Evolutionary conservation across 2,329 filamentous ascomycete genomes (phyloP).

Genomic region (Colletotrichum sp.): DNA sequence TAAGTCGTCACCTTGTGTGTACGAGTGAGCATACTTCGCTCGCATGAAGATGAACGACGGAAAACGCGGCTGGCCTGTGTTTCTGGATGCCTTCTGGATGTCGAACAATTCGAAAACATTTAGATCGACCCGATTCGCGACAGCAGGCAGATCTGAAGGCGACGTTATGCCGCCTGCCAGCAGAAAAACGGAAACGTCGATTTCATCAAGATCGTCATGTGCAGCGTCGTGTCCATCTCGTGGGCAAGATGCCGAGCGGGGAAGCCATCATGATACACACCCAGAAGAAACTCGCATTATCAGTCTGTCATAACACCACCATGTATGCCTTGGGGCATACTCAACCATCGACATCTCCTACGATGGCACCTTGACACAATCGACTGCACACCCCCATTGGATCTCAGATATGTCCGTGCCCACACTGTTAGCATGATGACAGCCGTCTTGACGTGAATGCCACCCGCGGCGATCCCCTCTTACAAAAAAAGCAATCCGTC

Average conservation of each 20-base stretch:
- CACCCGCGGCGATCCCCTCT: not conserved
- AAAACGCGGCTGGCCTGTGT: not conserved
- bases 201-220: not conserved
- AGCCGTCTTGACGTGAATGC: not conserved
- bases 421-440: not conserved
- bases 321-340: not conserved
- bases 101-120: not conserved
- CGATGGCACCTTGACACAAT: not conserved
- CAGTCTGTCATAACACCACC: not conserved
- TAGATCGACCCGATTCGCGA: not conserved
- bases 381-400: not conserved
- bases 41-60: not conserved
- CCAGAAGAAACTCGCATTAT: not conserved
- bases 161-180: not conserved
- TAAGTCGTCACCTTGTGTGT: not conserved
- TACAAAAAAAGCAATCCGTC: not conserved
- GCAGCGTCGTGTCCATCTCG: not conserved
- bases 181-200: not conserved
- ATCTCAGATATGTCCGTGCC: not conserved
- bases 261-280: not conserved
- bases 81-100: not conserved
- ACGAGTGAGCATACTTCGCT: not conserved
- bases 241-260: not conserved
- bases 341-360: not conserved
- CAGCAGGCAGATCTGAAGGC: not conserved